Evolutionary conservation across 2,329 filamentous ascomycete species (phyloP).

Genomic region (Lachnellula arida): DNA sequence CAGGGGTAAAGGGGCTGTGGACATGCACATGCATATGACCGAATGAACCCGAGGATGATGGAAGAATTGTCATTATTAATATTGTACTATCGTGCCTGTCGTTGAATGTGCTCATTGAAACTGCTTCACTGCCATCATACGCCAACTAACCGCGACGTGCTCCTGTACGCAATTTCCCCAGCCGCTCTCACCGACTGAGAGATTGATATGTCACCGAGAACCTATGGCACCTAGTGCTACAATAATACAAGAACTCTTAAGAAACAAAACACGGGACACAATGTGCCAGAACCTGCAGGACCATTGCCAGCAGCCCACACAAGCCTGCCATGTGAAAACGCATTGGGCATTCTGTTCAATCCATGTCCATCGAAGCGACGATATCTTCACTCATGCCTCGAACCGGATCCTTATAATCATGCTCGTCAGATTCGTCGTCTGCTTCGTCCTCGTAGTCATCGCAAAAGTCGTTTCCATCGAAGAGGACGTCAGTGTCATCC

Average conservation of each 20-base stretch:
- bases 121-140: background rate
- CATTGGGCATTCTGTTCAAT: slow-evolving; percentile 19
- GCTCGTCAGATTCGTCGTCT: slow-evolving; percentile 34
- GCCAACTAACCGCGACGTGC: background rate
- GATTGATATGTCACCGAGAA: background rate
- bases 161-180: slow-evolving; percentile 2
- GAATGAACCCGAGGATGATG: too few species aligned
- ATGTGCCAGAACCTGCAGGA: slow-evolving; percentile 4
- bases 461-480: slow-evolving; percentile 42
- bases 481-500: slow-evolving; percentile 42
- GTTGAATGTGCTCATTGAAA: background rate
- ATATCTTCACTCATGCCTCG: slow-evolving; percentile 60
- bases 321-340: slow-evolving; percentile 7
- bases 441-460: slow-evolving; percentile 32
- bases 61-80: too few species aligned
- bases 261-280: slow-evolving; percentile 11
- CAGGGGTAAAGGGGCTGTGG: too few species aligned
- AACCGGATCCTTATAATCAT: slow-evolving; percentile 42
- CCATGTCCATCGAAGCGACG: slow-evolving; percentile 59
- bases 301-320: slow-evolving; percentile 13
- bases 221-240: slow-evolving; percentile 12
- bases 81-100: background rate
- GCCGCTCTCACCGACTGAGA: slow-evolving; percentile 9
- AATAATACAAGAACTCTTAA: slow-evolving; percentile 12
- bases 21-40: too few species aligned